phyloP scores from a whole-genome alignment of 768 basidiomycete genomes.

The Kwoniella sp. region DNA sequence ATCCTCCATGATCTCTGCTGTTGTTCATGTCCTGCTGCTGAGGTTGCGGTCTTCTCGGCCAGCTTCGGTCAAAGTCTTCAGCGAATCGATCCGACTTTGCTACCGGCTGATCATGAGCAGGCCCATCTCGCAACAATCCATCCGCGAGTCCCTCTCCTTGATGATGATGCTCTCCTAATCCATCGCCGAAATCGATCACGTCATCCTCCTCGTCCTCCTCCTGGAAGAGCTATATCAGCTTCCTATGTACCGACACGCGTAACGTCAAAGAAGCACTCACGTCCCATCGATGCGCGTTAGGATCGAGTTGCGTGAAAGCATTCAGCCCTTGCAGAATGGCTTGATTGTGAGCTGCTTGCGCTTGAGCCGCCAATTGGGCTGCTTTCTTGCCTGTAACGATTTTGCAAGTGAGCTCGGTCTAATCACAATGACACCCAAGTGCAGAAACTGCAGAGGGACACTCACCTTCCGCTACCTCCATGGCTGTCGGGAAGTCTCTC shows the following conservation, averaged over 20 bases:
- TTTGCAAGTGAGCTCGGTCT: slow-evolving; percentile 6
- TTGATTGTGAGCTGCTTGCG: slow-evolving; percentile 65
- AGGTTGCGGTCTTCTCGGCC: slow-evolving; percentile 70
- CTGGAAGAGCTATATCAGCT: slow-evolving; percentile 56
- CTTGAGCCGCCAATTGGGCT: slow-evolving; percentile 61
- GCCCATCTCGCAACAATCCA: slow-evolving; percentile 14
- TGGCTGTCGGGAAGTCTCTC: slow-evolving; percentile 92
- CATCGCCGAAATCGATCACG: slow-evolving; percentile 95
- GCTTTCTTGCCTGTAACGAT: slow-evolving; percentile 34
- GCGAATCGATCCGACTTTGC: slow-evolving; percentile 85
- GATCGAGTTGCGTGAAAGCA: slow-evolving; percentile 90
- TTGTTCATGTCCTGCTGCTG: slow-evolving; percentile 59
- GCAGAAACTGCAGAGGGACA: slow-evolving; percentile 14
- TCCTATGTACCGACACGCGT: slow-evolving; percentile 5
- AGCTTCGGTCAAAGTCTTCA: slow-evolving; percentile 94
- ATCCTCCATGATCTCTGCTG: slow-evolving; percentile 51
- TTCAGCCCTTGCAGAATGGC: slow-evolving; percentile 80
- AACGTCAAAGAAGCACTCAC: slow-evolving; percentile 60
- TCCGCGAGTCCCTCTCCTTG: slow-evolving; percentile 46
- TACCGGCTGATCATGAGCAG: slow-evolving; percentile 60
- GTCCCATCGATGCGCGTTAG: slow-evolving; percentile 97
- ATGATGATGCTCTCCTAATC: slow-evolving; percentile 68
- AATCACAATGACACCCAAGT: background rate
- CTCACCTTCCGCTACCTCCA: slow-evolving; percentile 86
- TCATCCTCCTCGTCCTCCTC: slow-evolving; percentile 82